Conservation (phyloP, 495 filamentous ascomycete species). For the Clavariopsis aquatica region DNA sequence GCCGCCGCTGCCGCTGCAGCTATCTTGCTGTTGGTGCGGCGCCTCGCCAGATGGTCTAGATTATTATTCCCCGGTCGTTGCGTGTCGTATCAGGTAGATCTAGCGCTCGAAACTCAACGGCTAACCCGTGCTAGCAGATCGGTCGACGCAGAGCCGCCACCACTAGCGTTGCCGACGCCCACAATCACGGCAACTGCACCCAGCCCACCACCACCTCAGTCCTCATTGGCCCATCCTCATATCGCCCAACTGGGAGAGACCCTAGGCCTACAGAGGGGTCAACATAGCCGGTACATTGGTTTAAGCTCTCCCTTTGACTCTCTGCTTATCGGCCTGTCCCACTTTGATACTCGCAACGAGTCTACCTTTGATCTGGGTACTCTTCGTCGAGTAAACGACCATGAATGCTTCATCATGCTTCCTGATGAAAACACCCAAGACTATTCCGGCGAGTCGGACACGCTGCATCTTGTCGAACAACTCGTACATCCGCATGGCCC, state of each 20-base stretch:
- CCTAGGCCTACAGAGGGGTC: conserved; percentile 45
- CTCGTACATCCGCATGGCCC: conserved; percentile 80
- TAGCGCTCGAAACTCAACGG: conserved; percentile 6
- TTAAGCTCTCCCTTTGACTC: conserved; percentile 69
- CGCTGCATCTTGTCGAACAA: conserved; percentile 77
- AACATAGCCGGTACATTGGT: conserved; percentile 48
- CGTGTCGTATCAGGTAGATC: conserved; percentile 1
- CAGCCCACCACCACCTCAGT: conserved; percentile 33
- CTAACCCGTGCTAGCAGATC: conserved; percentile 37
- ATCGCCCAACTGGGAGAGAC: conserved; percentile 43
- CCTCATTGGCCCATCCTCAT: conserved; percentile 22
- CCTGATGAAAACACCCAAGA: conserved; percentile 64
- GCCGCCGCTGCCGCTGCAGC: too few relatives aligned
- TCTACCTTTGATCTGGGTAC: conserved; percentile 66
- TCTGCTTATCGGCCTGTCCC: conserved; percentile 68
- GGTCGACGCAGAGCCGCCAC: conserved; percentile 40
- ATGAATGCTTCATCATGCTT: conserved; percentile 82
- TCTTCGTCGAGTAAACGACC: conserved; percentile 75
- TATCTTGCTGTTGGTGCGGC: not conserved
- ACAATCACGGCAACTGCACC: conserved; percentile 40
- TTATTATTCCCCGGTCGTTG: not conserved
- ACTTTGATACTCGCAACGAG: conserved; percentile 72
- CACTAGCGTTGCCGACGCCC: conserved; percentile 39
- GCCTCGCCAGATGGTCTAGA: not conserved
- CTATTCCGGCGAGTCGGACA: conserved; percentile 61